These are phyloP conservation scores for Colletotrichum sp. DNA, from an alignment of 2,329 filamentous ascomycete species.

Conservation along the genomic window DNA sequence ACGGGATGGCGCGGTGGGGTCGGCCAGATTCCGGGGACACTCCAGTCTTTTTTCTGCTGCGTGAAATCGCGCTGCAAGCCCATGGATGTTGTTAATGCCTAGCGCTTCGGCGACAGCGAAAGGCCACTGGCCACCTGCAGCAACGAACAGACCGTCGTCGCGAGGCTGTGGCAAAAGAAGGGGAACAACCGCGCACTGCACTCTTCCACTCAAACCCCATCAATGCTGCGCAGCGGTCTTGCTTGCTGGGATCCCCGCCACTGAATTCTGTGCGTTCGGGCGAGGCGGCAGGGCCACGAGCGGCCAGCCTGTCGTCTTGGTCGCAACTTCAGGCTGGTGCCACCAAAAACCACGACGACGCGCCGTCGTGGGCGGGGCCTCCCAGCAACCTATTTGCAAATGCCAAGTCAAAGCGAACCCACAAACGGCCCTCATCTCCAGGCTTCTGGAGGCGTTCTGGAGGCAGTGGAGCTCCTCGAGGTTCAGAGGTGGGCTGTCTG, in stretches of 20 bases:
- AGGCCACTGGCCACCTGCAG: neutral
- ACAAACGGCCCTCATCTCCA: conserved; percentile 7
- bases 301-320: neutral
- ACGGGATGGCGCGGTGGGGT: conserved; percentile 1
- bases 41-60: neutral
- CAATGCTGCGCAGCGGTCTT: conserved; percentile 15
- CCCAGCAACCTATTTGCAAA: conserved; percentile 15
- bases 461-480: neutral
- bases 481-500: neutral
- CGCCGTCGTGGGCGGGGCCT: conserved; percentile 9
- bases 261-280: neutral
- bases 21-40: conserved; percentile 19
- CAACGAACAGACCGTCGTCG: conserved; percentile 11
- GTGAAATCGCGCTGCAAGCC: neutral
- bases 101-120: conserved; percentile 14
- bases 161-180: conserved; percentile 18
- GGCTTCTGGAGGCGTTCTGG: conserved; percentile 18
- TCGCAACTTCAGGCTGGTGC: neutral
- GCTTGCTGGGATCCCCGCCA: conserved; percentile 9
- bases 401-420: conserved; percentile 7
- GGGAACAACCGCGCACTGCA: neutral
- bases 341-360: neutral
- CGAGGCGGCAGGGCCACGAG: conserved; percentile 1
- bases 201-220: neutral
- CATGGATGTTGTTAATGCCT: neutral